These are phyloP conservation scores for Citrus glauca DNA, from an alignment of 345 rosid species.

Conservation along the genomic window DNA sequence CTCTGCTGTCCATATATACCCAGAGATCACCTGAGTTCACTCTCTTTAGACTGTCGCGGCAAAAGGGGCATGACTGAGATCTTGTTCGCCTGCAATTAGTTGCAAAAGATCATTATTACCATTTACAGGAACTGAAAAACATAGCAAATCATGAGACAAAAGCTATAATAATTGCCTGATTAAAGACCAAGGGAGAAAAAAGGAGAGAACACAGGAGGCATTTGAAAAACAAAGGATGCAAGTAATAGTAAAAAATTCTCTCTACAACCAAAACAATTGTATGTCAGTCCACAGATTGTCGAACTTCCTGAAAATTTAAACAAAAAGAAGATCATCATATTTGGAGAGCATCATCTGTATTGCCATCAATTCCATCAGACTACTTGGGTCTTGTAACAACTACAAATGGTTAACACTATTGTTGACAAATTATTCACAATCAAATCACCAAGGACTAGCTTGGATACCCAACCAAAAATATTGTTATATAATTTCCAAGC, in stretches of 20 bases:
- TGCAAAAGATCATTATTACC: background rate
- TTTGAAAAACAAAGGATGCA: background rate
- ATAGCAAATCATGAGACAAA: background rate
- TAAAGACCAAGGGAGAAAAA: background rate
- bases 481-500: background rate
- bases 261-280: background rate
- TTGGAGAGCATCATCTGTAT: background rate
- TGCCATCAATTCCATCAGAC: background rate
- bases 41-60: constrained; percentile 63
- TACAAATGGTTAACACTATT: background rate
- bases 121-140: background rate
- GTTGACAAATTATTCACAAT: background rate
- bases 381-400: background rate
- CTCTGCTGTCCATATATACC: constrained; percentile 48
- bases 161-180: background rate
- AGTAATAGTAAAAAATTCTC: background rate
- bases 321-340: background rate
- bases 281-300: background rate
- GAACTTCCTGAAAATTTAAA: no score
- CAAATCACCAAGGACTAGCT: background rate
- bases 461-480: background rate
- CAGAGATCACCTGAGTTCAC: constrained; percentile 68
- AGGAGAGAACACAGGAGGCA: background rate
- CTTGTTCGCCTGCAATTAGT: constrained; percentile 43
- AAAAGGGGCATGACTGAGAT: constrained; percentile 69